Evolutionary conservation across 2,329 filamentous ascomycete species (phyloP).

Genomic region (Paecilomyces variotii): DNA sequence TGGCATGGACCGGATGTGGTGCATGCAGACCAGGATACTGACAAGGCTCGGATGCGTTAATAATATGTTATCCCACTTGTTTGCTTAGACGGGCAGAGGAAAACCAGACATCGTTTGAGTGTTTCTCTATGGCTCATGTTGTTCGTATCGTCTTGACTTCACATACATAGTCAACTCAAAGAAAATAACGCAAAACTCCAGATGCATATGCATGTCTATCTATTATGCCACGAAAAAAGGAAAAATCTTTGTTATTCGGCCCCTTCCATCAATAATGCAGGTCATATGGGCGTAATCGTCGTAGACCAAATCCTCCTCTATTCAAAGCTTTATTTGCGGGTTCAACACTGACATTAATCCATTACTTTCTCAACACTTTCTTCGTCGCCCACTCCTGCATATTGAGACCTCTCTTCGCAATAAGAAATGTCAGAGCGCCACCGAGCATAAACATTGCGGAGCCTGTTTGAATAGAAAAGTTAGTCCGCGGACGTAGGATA

Average conservation of each 20-base stretch:
- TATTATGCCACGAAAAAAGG: no score
- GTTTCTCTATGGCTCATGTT: no score
- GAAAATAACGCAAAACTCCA: background rate
- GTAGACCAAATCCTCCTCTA: background rate
- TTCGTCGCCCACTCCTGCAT: slow-evolving; percentile 23
- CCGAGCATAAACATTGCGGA: slow-evolving; percentile 21
- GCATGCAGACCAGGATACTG: background rate
- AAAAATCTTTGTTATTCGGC: no score
- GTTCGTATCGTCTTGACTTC: background rate
- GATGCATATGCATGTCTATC: background rate
- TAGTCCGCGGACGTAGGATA: background rate
- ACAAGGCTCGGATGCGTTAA: background rate
- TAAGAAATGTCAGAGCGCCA: slow-evolving; percentile 18
- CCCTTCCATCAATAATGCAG: no score
- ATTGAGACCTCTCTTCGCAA: slow-evolving; percentile 22
- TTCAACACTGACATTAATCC: background rate
- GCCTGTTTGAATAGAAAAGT: slow-evolving; percentile 8
- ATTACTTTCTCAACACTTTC: background rate
- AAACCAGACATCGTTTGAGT: background rate
- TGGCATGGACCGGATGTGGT: background rate
- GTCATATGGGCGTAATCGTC: no score
- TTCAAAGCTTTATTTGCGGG: no score
- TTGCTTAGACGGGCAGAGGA: background rate
- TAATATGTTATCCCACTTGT: background rate
- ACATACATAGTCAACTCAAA: background rate